Evolutionary conservation across 257 asterid species (phyloP).

Genomic region (Plantago elongata): DNA sequence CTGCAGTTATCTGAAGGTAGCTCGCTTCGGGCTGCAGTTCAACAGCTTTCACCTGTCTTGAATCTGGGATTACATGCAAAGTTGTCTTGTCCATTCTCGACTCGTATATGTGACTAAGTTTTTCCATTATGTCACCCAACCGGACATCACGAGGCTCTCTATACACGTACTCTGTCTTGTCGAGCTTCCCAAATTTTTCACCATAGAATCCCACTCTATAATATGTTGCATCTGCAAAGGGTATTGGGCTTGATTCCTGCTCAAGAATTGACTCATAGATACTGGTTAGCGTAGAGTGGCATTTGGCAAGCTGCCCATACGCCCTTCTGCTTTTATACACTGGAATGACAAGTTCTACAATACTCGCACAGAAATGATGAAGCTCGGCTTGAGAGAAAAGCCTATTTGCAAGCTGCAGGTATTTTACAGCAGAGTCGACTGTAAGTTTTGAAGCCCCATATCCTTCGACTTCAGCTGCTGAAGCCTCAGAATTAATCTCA

Average conservation of each 20-base stretch:
- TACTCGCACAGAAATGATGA: slow-evolving; percentile 97
- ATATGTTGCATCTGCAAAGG: slow-evolving; percentile 96
- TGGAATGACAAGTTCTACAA: slow-evolving; percentile 91
- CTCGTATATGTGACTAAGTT: slow-evolving; percentile 96
- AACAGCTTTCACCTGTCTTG: slow-evolving; percentile 90
- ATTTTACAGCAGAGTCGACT: slow-evolving; percentile 96
- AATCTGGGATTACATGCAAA: slow-evolving; percentile 90
- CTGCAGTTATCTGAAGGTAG: slow-evolving; percentile 98
- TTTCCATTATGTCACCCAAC: slow-evolving; percentile 97
- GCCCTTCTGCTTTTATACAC: slow-evolving; percentile 87
- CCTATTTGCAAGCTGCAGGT: slow-evolving; percentile 92
- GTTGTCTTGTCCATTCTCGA: slow-evolving; percentile 88
- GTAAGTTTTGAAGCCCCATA: slow-evolving; percentile 97
- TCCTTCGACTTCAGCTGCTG: slow-evolving; percentile 98
- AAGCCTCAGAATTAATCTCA: slow-evolving; percentile 74
- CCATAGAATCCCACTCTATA: slow-evolving; percentile 97
- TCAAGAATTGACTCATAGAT: slow-evolving; percentile 94
- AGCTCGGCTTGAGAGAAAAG: slow-evolving; percentile 99
- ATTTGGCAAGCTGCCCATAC: slow-evolving; percentile 91
- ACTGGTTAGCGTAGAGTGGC: slow-evolving; percentile 91
- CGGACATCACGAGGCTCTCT: slow-evolving; percentile 98
- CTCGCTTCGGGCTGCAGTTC: slow-evolving; percentile 89
- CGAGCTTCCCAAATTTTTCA: slow-evolving; percentile 79
- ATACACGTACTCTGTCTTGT: slow-evolving; percentile 79
- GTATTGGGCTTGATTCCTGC: slow-evolving; percentile 97